Evolutionary conservation across 345 rosid genomes (phyloP), one percentile per base, ranked within the genome.

Genomic region (Linum usitatissimum): DNA sequence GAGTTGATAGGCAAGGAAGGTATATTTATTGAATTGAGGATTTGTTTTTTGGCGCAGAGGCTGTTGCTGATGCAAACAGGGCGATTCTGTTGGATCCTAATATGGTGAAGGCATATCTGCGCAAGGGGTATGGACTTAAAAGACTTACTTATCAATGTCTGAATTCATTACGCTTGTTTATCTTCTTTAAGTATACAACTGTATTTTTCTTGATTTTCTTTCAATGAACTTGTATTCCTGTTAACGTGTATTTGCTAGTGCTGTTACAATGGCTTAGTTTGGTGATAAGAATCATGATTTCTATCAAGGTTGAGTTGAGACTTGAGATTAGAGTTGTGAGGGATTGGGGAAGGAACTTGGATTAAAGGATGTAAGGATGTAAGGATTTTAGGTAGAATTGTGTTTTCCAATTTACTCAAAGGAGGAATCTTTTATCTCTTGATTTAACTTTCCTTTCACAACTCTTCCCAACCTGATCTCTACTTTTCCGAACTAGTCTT

Each of bases 61-160:
- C 93, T 17, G 91, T 90, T 58, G 83, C 85, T 55, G 99, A 90
- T 79, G 86, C 97, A 0, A 83, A 66, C 66, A 78, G 71, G 77
- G 93, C 99, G 30, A 81, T 90, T 60, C 83, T 80, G 75, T 76
- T 90, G 89, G 91, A 86, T 42, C 70, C 83, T 6, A 65, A 81
- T 6, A 57, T 85, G 86, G 58, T 87, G 18, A 94, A 84, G 79
- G 91, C 96, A 6, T 90, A 88, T 74, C 64, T 84, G 64, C 85
- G 97, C 38, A 94, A 90, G 63, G 99, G 81, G 99, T 90, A 34
- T 36, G 18, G 4, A 7, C 39, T 58, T 23, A 23, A 30, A 4
- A n/a, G n/a, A n/a, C n/a, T 23, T 30, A 23, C 5, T 58, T 14
- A 3, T 58, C 28, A 39, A 5, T 17, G 1, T 55, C 20, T 55